A percentile compares a stretch with the other conserved stretches of the same genome.
These are phyloP conservation scores for Aspergillus ruber DNA, from an alignment of 2,329 filamentous ascomycete species.

Conservation along the genomic window DNA sequence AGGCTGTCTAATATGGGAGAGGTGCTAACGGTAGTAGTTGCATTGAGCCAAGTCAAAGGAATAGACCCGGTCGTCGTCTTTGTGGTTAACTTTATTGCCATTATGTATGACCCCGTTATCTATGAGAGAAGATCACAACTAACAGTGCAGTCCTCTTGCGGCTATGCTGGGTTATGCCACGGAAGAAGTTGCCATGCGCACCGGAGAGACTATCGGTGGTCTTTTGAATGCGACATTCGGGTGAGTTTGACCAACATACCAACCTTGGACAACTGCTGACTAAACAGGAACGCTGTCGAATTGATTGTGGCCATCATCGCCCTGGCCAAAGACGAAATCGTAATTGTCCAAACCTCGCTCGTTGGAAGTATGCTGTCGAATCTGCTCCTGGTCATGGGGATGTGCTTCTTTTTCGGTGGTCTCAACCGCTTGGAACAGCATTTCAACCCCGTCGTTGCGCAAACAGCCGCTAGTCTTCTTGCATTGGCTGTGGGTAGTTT, in stretches of 20 bases:
- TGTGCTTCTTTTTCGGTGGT: constrained; percentile 87
- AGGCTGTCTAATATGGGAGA: neutral
- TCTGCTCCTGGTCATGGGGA: constrained; percentile 78
- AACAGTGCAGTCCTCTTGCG: constrained; percentile 57
- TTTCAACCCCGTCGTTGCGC: constrained; percentile 88
- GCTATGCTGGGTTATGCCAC: constrained; percentile 82
- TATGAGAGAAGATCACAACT: neutral
- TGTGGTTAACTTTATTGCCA: constrained; percentile 87
- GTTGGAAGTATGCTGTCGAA: constrained; percentile 91
- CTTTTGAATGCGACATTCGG: constrained; percentile 88
- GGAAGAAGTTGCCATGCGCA: constrained; percentile 69
- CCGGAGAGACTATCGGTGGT: constrained; percentile 80
- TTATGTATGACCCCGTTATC: constrained; percentile 47
- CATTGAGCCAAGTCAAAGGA: constrained; percentile 55
- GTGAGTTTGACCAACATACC: constrained; percentile 7
- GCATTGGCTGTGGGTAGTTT: constrained; percentile 72
- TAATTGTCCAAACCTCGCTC: constrained; percentile 87
- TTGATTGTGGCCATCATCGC: constrained; percentile 85
- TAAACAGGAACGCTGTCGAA: constrained; percentile 68
- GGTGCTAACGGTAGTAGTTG: constrained; percentile 41
- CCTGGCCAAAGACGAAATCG: constrained; percentile 63
- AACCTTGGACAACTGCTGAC: neutral
- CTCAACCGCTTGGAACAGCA: constrained; percentile 71
- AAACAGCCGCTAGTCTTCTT: constrained; percentile 76
- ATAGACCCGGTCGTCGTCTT: constrained; percentile 63